Percentiles rank a stretch among this genome's conserved stretches.
Conservation (phyloP, 371 early-diverging fungal genomes). For the Paramicrosporidium saccamoebae region DNA sequence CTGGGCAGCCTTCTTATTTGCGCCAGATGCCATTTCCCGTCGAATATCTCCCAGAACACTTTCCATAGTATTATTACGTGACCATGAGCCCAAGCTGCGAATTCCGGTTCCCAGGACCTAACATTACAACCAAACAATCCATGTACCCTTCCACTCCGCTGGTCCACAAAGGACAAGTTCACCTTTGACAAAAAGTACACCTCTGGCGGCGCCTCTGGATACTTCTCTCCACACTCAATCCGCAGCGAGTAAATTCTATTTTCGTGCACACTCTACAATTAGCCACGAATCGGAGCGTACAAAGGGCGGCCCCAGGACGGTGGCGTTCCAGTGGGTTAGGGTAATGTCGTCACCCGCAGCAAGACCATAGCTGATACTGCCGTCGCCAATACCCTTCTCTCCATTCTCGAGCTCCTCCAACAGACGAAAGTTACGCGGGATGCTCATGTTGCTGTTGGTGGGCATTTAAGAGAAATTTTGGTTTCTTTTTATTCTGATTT, state of each 20-base stretch:
- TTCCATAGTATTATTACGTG: conserved; percentile 30
- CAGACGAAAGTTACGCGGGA: conserved; percentile 82
- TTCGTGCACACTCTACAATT: conserved; percentile 49
- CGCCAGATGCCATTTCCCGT: conserved; percentile 46
- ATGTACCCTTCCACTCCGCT: conserved; percentile 29
- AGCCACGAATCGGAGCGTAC: conserved; percentile 11
- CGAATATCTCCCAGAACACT: conserved; percentile 52
- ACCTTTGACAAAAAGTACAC: conserved; percentile 46
- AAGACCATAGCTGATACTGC: conserved; percentile 69
- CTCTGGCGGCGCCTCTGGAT: conserved; percentile 46
- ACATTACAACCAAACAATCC: background rate
- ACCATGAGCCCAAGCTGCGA: conserved; percentile 19
- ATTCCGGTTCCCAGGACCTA: conserved; percentile 1
- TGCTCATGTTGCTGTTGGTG: no score
- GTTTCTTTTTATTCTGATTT: no score
- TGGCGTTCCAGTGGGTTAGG: conserved; percentile 69
- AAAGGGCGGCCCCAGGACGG: conserved; percentile 74
- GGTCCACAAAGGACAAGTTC: conserved; percentile 60
- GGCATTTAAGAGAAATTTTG: no score
- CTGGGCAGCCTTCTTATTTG: conserved; percentile 48
- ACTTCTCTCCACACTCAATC: conserved; percentile 42
- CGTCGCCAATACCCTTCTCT: conserved; percentile 85
- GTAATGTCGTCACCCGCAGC: conserved; percentile 45
- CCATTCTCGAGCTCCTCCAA: conserved; percentile 87
- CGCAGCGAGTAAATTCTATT: conserved; percentile 66